Conservation (phyloP, 2,329 filamentous ascomycete genomes). For the Aspergillus floridensis region DNA sequence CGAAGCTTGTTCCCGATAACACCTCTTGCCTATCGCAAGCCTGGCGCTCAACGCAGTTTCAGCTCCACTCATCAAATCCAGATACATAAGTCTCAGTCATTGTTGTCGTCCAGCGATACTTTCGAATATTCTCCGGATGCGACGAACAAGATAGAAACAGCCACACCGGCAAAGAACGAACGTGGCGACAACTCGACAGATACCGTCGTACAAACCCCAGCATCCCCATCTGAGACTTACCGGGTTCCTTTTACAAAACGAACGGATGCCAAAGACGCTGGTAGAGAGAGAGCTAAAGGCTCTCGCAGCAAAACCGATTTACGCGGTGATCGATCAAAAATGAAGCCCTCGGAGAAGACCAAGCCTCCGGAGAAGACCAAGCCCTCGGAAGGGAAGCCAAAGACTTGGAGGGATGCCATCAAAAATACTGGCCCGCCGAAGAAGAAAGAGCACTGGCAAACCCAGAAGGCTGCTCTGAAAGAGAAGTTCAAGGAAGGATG, state of each 20-base stretch:
- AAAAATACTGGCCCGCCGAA: constrained; percentile 17
- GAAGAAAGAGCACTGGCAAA: constrained; percentile 62
- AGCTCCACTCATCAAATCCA: constrained; percentile 1
- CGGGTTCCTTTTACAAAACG: not conserved
- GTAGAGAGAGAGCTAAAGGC: not conserved
- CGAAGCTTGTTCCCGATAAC: constrained; percentile 5
- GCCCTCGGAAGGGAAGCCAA: constrained; percentile 4
- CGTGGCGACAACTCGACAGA: not conserved
- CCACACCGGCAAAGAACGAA: not conserved
- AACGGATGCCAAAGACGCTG: not conserved
- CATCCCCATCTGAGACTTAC: not conserved
- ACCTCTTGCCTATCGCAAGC: constrained; percentile 5
- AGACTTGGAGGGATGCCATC: not conserved
- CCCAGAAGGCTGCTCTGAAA: constrained; percentile 71
- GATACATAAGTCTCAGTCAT: not conserved
- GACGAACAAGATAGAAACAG: too few relatives aligned
- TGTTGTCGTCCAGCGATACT: not conserved
- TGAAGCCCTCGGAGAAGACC: not conserved
- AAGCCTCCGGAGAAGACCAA: not conserved
- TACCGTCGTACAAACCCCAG: not conserved
- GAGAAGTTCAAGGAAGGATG: constrained; percentile 77
- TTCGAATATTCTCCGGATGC: not conserved
- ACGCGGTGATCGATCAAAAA: not conserved
- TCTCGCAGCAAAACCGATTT: not conserved
- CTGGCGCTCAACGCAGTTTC: constrained; percentile 6